phyloP scores from a whole-genome alignment of 805 yeast genomes.

The Metschnikowia hibisci region DNA sequence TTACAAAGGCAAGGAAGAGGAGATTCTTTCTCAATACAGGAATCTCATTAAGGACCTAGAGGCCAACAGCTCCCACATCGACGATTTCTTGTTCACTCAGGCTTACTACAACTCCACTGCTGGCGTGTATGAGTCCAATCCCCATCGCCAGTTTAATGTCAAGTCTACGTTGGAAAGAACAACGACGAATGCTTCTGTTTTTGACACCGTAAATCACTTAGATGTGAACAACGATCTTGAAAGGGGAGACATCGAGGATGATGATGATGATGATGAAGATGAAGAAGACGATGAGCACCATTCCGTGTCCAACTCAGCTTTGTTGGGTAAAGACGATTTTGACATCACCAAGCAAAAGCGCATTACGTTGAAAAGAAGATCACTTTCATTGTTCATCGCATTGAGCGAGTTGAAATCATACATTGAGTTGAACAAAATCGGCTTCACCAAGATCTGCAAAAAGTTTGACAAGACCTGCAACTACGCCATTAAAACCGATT shows the following conservation, averaged over 20 bases:
- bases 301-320: slow-evolving; percentile 20
- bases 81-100: slow-evolving; percentile 25
- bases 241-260: slow-evolving; percentile 27
- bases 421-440: slow-evolving; percentile 80
- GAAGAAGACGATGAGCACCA: slow-evolving; percentile 20
- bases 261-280: slow-evolving; percentile 31
- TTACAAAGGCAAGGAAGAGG: slow-evolving; percentile 44
- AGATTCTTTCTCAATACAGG: slow-evolving; percentile 43
- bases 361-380: slow-evolving; percentile 64
- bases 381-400: slow-evolving; percentile 63
- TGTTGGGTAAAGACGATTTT: slow-evolving; percentile 27
- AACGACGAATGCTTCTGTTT: slow-evolving; percentile 24
- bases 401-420: slow-evolving; percentile 80
- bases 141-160: slow-evolving; percentile 21
- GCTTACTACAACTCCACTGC: slow-evolving; percentile 18
- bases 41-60: slow-evolving; percentile 46
- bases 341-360: slow-evolving; percentile 32
- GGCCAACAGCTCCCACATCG: slow-evolving; percentile 24
- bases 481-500: slow-evolving; percentile 55
- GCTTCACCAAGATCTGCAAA: slow-evolving; percentile 84
- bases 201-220: slow-evolving; percentile 26
- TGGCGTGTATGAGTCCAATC: slow-evolving; percentile 9
- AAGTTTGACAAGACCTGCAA: slow-evolving; percentile 84
- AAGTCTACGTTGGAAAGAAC: slow-evolving; percentile 21
- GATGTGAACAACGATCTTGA: slow-evolving; percentile 25